Conservation (phyloP, 1,139 yeast species). For the Meyerozyma carpophila region DNA sequence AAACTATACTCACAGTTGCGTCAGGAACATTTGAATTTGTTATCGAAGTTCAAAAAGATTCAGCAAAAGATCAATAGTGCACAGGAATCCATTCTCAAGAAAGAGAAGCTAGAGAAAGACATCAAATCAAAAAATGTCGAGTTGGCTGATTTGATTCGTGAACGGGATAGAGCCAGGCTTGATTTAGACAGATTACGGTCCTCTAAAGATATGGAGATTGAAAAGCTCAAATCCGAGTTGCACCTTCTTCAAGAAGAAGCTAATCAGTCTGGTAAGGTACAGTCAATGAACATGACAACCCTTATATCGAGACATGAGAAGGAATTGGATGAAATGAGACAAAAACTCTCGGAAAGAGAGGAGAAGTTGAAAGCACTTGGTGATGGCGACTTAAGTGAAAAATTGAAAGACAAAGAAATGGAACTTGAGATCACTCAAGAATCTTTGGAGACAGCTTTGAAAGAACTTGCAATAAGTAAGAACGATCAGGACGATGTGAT, state of each 20-base stretch:
- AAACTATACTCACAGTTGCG: slow-evolving; percentile 86
- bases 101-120: slow-evolving; percentile 80
- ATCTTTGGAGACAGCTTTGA: slow-evolving; percentile 69
- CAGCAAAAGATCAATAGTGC: slow-evolving; percentile 92
- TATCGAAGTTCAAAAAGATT: slow-evolving; percentile 74
- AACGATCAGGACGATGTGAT: slow-evolving; percentile 50
- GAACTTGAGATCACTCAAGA: slow-evolving; percentile 79
- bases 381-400: slow-evolving; percentile 31
- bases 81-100: slow-evolving; percentile 82
- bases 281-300: slow-evolving; percentile 59
- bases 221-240: slow-evolving; percentile 59
- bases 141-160: slow-evolving; percentile 83
- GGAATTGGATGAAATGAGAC: slow-evolving; percentile 43
- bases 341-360: slow-evolving; percentile 29
- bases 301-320: slow-evolving; percentile 59
- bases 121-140: slow-evolving; percentile 82
- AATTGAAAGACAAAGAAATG: slow-evolving; percentile 64
- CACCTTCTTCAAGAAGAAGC: slow-evolving; percentile 58
- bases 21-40: slow-evolving; percentile 80
- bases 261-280: slow-evolving; percentile 60
- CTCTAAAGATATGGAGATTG: slow-evolving; percentile 61
- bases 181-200: slow-evolving; percentile 74
- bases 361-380: slow-evolving; percentile 17
- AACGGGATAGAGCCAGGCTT: slow-evolving; percentile 82
- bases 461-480: slow-evolving; percentile 53